These are phyloP conservation scores for Fennellomyces sp. DNA, from an alignment of 371 early-diverging fungal species.

Conservation along the genomic window DNA sequence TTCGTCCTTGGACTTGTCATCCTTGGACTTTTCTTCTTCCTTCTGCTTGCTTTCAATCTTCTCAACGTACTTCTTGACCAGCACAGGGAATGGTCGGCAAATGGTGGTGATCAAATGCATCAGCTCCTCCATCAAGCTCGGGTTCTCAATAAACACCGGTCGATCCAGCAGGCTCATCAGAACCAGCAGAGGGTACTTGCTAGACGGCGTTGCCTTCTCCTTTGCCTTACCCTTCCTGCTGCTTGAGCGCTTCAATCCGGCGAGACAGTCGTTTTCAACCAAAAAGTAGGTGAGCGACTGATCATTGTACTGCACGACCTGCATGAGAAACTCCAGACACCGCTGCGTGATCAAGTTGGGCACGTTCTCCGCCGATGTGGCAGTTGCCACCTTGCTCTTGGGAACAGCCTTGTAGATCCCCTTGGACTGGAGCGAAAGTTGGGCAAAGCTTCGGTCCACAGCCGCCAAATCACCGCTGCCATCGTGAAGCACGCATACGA, in stretches of 20 bases:
- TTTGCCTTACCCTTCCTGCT: constrained; percentile 73
- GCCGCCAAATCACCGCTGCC: constrained; percentile 78
- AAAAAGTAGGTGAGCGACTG: constrained; percentile 75
- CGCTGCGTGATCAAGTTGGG: constrained; percentile 89
- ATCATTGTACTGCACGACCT: constrained; percentile 70
- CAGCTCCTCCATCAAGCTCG: constrained; percentile 83
- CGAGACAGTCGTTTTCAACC: constrained; percentile 70
- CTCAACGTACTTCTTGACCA: constrained; percentile 56
- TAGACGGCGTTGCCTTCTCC: constrained; percentile 53
- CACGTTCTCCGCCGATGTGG: constrained; percentile 50
- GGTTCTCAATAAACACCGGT: constrained; percentile 75
- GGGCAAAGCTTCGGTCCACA: constrained; percentile 80
- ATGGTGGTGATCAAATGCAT: constrained; percentile 85
- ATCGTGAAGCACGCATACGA: constrained; percentile 87
- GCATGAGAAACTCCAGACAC: constrained; percentile 82
- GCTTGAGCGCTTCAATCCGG: constrained; percentile 48
- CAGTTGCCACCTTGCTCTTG: constrained; percentile 25
- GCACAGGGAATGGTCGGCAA: constrained; percentile 69
- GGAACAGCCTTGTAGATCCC: constrained; percentile 33
- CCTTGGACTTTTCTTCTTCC: constrained; percentile 9
- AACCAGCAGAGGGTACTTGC: constrained; percentile 86
- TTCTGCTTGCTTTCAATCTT: constrained; percentile 40
- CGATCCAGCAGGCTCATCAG: constrained; percentile 85
- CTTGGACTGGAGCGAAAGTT: constrained; percentile 66
- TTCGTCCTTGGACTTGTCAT: neutral